Evolutionary conservation across 1,284 basidiomycete genomes (phyloP).

Genomic region (Boletellus deceptivus): DNA sequence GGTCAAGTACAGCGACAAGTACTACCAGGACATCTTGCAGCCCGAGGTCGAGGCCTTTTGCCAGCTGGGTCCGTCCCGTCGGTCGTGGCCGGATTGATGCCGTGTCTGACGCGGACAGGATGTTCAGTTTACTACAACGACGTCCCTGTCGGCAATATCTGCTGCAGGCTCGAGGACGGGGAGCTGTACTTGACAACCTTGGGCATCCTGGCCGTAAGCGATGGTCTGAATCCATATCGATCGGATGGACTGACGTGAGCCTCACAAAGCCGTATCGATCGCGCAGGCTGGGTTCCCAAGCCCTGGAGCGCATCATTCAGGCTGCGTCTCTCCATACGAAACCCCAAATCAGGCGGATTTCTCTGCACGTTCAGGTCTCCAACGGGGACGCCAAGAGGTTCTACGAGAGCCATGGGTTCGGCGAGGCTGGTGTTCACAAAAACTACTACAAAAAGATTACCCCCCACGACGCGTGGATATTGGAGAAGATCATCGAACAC

Average conservation of each 20-base stretch:
- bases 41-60: conserved; percentile 77
- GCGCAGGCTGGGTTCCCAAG: conserved; percentile 65
- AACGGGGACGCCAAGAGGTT: conserved; percentile 71
- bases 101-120: conserved; percentile 26
- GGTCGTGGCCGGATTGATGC: conserved; percentile 9
- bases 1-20: conserved; percentile 79
- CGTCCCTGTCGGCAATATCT: conserved; percentile 78
- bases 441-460: conserved; percentile 82
- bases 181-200: conserved; percentile 83
- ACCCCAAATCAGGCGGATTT: conserved; percentile 64
- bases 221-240: conserved; percentile 16
- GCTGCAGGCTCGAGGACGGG: conserved; percentile 71
- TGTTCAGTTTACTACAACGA: conserved; percentile 79
- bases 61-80: conserved; percentile 58
- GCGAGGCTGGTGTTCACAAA: conserved; percentile 57
- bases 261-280: conserved; percentile 70
- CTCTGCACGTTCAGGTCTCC: conserved; percentile 76
- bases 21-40: conserved; percentile 70
- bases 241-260: conserved; percentile 13
- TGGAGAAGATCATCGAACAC: conserved; percentile 48
- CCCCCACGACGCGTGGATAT: conserved; percentile 77
- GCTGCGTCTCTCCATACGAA: conserved; percentile 57
- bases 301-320: conserved; percentile 59
- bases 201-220: conserved; percentile 75
- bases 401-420: conserved; percentile 77